Percentiles rank a stretch among this genome's conserved stretches.
Evolutionary conservation across 345 rosid species (phyloP).

Genomic region (Lepidium didymum): DNA sequence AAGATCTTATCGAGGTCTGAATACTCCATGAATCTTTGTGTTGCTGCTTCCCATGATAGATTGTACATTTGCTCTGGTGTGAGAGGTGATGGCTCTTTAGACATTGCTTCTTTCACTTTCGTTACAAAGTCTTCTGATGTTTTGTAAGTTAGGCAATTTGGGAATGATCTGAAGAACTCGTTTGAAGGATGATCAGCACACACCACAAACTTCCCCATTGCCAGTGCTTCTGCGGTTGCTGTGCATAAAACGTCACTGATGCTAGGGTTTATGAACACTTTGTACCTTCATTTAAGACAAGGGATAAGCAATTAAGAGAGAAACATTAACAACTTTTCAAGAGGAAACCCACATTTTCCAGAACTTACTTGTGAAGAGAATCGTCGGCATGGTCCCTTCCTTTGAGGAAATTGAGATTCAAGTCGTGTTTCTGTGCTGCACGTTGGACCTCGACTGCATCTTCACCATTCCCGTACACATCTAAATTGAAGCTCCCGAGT

Average conservation of each 20-base stretch:
- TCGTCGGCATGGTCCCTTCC: constrained; percentile 95
- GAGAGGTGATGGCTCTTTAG: constrained; percentile 78
- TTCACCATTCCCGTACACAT: constrained; percentile 94
- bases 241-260: constrained; percentile 96
- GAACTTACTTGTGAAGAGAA: constrained; percentile 78
- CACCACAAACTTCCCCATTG: constrained; percentile 94
- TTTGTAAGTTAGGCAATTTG: constrained; percentile 88
- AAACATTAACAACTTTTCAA: neutral
- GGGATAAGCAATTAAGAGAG: neutral
- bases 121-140: constrained; percentile 77
- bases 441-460: constrained; percentile 80
- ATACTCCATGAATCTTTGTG: constrained; percentile 76
- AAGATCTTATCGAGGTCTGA: constrained; percentile 71
- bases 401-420: constrained; percentile 76
- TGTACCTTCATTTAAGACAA: constrained; percentile 58
- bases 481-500: constrained; percentile 78
- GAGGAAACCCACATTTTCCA: neutral
- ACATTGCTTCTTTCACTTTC: constrained; percentile 80
- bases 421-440: constrained; percentile 55
- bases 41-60: constrained; percentile 99
- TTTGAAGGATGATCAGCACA: constrained; percentile 99
- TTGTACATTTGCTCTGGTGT: constrained; percentile 68
- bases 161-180: constrained; percentile 91
- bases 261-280: constrained; percentile 95
- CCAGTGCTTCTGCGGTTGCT: constrained; percentile 97